Base-by-base conservation (phyloP, 495 filamentous ascomycete genomes). In the Parathielavia hyrcaniae region DNA sequence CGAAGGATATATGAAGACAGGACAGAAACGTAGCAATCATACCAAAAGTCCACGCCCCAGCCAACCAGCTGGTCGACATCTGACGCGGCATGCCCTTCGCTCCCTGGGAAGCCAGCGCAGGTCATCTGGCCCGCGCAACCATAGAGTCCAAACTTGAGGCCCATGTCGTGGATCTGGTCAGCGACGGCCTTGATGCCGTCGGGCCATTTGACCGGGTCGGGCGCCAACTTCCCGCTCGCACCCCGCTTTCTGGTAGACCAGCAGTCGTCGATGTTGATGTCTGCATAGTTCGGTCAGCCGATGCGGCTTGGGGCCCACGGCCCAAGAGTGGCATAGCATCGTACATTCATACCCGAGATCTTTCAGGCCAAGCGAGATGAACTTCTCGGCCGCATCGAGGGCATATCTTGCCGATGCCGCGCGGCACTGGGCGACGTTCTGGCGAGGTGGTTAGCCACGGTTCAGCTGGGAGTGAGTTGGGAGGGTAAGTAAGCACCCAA, bases 91-190 rank as follows among this genome's bases (percentile, higher is more conserved):
- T 84, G 78, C 49, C 82, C 82, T 10, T 86, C 58, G 57, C 76
- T 80, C 1, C 81, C 86, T 1, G 81, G 79, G 61, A 85, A 86
- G 5, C 77, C 78, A 5, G 76, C 85, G 60, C 85, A 89, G 5
- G 86, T 88, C 49, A 71, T 71, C 19, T 73, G 73, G 9, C 86
- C 86, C 4, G 85, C 86, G 62, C 78, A 78, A 19, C 64, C 70
- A 68, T 88, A 89, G 52, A 89, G 84, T 0, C 86, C 86, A 36
- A 87, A 78, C 53, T 83, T 83, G 32, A 88, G 62, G 0, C 83
- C 83, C 60, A 85, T 62, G 7, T 55, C 66, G 67, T 89, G 86
- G 22, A 88, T 73, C 57, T 79, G 55, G 40, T 81, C 67, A 3
- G 81, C 80, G 8, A 86, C 68, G 14, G 78, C 71, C n/a, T 73